Percentiles rank a stretch among this genome's conserved stretches.
These are phyloP conservation scores for Nannizziopsis arthrosporioides DNA, from an alignment of 2,329 filamentous ascomycete genomes.

Conservation along the genomic window DNA sequence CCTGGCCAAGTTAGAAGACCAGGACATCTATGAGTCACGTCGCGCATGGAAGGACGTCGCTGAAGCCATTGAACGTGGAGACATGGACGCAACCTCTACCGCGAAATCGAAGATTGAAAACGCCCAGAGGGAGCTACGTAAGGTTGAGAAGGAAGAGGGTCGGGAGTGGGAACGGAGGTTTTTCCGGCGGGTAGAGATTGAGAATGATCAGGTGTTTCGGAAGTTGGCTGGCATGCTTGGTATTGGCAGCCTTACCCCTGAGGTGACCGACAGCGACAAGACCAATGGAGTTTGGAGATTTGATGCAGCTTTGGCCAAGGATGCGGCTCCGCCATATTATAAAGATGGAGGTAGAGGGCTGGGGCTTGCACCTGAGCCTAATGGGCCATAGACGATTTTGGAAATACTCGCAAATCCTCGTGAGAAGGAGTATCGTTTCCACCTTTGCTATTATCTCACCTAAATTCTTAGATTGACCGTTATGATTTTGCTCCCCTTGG, in stretches of 20 bases:
- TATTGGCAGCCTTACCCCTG: slow-evolving; percentile 17
- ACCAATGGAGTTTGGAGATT: slow-evolving; percentile 62
- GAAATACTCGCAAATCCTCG: neutral
- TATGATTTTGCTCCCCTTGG: neutral
- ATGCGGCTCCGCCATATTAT: slow-evolving; percentile 34
- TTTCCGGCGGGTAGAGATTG: slow-evolving; percentile 44
- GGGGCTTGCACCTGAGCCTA: slow-evolving; percentile 21
- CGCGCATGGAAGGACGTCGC: slow-evolving; percentile 82
- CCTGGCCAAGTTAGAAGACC: slow-evolving; percentile 60
- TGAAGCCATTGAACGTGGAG: slow-evolving; percentile 63
- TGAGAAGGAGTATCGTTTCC: neutral
- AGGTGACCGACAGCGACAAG: slow-evolving; percentile 47
- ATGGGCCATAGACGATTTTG: neutral
- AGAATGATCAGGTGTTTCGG: slow-evolving; percentile 31
- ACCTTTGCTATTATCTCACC: neutral
- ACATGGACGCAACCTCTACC: slow-evolving; percentile 65
- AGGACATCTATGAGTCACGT: slow-evolving; percentile 78
- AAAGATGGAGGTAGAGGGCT: slow-evolving; percentile 30
- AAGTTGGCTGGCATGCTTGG: slow-evolving; percentile 34
- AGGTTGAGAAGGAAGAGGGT: slow-evolving; percentile 62
- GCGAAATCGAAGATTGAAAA: slow-evolving; percentile 89
- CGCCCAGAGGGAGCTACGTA: slow-evolving; percentile 65
- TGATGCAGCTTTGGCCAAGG: slow-evolving; percentile 43
- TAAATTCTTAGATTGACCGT: neutral
- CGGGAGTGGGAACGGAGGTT: slow-evolving; percentile 72